Percentiles rank a stretch among this genome's conserved stretches.
Evolutionary conservation across 2,329 filamentous ascomycete genomes (phyloP).

Genomic region (Salinomyces thailandicus): DNA sequence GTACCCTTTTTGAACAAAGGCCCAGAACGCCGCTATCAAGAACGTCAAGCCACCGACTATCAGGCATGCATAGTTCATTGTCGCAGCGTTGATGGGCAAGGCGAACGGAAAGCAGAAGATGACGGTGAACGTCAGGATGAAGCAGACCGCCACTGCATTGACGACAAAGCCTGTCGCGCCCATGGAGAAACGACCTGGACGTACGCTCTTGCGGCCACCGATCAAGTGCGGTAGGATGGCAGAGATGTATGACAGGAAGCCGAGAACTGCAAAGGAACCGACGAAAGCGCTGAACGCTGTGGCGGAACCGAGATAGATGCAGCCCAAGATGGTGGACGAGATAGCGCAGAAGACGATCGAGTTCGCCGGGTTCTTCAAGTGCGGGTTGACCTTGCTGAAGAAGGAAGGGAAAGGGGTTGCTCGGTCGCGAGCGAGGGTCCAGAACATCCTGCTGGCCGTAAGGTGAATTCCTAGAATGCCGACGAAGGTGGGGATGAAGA

Average conservation of each 20-base stretch:
- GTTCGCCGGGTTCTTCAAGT: constrained; percentile 43
- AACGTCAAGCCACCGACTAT: constrained; percentile 36
- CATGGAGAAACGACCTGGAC: constrained; percentile 51
- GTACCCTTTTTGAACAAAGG: neutral
- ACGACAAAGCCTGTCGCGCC: constrained; percentile 40
- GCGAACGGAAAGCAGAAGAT: constrained; percentile 46
- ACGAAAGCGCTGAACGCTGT: constrained; percentile 60
- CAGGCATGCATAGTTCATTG: constrained; percentile 18
- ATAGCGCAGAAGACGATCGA: constrained; percentile 43
- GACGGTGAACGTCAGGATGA: constrained; percentile 51
- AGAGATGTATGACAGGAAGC: constrained; percentile 49
- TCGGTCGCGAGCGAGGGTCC: constrained; percentile 48
- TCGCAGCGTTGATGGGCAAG: constrained; percentile 1
- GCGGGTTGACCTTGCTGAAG: constrained; percentile 38
- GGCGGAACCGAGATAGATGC: constrained; percentile 54
- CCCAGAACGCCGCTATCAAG: neutral
- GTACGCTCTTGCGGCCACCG: constrained; percentile 31
- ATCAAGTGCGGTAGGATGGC: constrained; percentile 47
- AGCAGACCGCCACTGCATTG: constrained; percentile 43
- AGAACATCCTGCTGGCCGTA: constrained; percentile 52
- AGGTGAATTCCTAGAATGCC: constrained; percentile 48
- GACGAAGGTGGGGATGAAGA: constrained; percentile 39
- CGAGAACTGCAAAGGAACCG: constrained; percentile 47
- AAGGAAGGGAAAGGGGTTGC: constrained; percentile 44
- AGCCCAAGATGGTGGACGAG: constrained; percentile 47